Conservation (phyloP, 2,329 filamentous ascomycete species). For the Xylaria arbuscula region DNA sequence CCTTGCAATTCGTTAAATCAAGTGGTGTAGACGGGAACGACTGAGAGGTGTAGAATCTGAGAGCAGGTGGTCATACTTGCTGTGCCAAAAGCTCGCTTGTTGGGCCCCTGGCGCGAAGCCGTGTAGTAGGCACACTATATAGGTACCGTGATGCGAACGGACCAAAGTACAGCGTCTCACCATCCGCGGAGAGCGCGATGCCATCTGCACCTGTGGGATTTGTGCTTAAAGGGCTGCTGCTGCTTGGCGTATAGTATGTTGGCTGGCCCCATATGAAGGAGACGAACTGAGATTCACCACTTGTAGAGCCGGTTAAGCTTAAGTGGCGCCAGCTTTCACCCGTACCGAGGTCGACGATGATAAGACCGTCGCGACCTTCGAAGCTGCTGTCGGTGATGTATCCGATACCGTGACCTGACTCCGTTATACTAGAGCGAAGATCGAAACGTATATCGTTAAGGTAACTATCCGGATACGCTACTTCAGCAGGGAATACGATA, state of each 20-base stretch:
- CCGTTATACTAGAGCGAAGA: constrained; percentile 55
- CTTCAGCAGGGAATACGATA: constrained; percentile 59
- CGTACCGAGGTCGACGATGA: constrained; percentile 61
- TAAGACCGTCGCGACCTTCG: constrained; percentile 61
- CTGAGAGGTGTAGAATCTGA: background rate
- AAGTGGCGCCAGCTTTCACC: constrained; percentile 63
- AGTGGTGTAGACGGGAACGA: background rate
- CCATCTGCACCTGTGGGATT: constrained; percentile 61
- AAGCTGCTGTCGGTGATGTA: constrained; percentile 64
- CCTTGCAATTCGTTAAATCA: background rate
- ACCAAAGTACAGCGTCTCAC: constrained; percentile 59
- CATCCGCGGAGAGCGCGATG: constrained; percentile 61
- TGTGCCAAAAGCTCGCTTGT: constrained; percentile 53
- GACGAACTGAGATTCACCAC: constrained; percentile 57
- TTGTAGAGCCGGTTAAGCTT: constrained; percentile 55
- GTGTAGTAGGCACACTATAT: constrained; percentile 54
- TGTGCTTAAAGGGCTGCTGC: constrained; percentile 51
- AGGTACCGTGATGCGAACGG: constrained; percentile 57
- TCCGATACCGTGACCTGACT: constrained; percentile 58
- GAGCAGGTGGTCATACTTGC: constrained; percentile 23
- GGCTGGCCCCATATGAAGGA: constrained; percentile 61
- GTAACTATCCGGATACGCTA: constrained; percentile 61
- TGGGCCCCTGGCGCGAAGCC: constrained; percentile 53
- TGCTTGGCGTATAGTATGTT: constrained; percentile 54
- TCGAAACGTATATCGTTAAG: constrained; percentile 67